These are phyloP conservation scores for Lactifluus rugatus DNA, from an alignment of 768 basidiomycete species.

Conservation along the genomic window DNA sequence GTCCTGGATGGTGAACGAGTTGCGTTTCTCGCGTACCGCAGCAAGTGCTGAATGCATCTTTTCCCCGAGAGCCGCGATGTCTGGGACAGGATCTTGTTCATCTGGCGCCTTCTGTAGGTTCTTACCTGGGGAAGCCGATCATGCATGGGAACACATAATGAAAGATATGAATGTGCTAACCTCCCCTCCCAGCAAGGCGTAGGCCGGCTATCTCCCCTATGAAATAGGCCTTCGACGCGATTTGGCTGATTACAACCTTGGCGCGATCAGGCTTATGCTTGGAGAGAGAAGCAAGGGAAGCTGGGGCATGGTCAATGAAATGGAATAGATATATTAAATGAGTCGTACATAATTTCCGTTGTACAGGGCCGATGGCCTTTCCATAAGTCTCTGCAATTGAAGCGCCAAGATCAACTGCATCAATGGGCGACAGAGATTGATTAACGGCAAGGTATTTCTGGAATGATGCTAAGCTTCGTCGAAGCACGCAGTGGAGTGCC, in stretches of 20 bases:
- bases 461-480: background rate
- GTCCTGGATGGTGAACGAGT: constrained; percentile 69
- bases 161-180: constrained; percentile 29
- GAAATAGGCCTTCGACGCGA: constrained; percentile 87
- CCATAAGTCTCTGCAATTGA: constrained; percentile 82
- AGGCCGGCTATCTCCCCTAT: constrained; percentile 80
- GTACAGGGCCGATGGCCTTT: constrained; percentile 67
- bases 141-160: background rate
- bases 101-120: constrained; percentile 56
- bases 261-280: constrained; percentile 73
- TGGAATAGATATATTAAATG: background rate
- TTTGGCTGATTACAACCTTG: constrained; percentile 71
- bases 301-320: constrained; percentile 26
- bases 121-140: constrained; percentile 31
- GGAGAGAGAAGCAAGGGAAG: constrained; percentile 44
- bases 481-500: background rate
- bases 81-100: constrained; percentile 44
- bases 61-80: constrained; percentile 55
- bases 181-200: constrained; percentile 54
- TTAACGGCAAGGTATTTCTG: constrained; percentile 85
- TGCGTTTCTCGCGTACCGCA: constrained; percentile 63
- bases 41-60: constrained; percentile 58
- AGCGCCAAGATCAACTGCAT: constrained; percentile 82
- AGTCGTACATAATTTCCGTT: constrained; percentile 64
- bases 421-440: constrained; percentile 56